phyloP scores from a whole-genome alignment of 2,329 filamentous ascomycete genomes.

The Fusarium marasasianum region DNA sequence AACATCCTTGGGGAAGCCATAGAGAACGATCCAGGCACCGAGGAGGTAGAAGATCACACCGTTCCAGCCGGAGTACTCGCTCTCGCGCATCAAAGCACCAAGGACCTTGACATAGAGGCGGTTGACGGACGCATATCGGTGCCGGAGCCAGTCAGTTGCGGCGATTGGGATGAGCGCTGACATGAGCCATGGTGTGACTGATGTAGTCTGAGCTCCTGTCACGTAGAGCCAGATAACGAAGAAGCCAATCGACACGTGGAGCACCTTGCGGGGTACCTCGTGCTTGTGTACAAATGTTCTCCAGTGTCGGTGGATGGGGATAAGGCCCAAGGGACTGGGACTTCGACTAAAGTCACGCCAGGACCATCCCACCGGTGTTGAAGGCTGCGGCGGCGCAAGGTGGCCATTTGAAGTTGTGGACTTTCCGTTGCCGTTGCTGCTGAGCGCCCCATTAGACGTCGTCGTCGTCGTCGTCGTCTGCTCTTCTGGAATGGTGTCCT shows the following conservation, averaged over 20 bases:
- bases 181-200: conserved; percentile 88
- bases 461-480: conserved; percentile 41
- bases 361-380: conserved; percentile 70
- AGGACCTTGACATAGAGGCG: conserved; percentile 84
- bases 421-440: conserved; percentile 48
- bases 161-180: conserved; percentile 84
- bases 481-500: conserved; percentile 33
- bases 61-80: conserved; percentile 92
- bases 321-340: conserved; percentile 90
- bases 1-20: conserved; percentile 92
- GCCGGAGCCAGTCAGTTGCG: conserved; percentile 81
- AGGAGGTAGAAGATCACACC: conserved; percentile 97
- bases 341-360: conserved; percentile 92
- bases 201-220: conserved; percentile 76
- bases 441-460: conserved; percentile 45
- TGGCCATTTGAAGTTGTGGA: conserved; percentile 65
- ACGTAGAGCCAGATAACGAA: conserved; percentile 88
- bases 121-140: conserved; percentile 84
- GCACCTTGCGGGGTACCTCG: conserved; percentile 90
- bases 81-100: conserved; percentile 96
- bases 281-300: conserved; percentile 93
- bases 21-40: conserved; percentile 86
- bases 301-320: conserved; percentile 94
- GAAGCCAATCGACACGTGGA: conserved; percentile 98
- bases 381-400: conserved; percentile 72